Base-by-base conservation (phyloP, 2,329 filamentous ascomycete genomes). In the Mycocentrospora acerina region DNA sequence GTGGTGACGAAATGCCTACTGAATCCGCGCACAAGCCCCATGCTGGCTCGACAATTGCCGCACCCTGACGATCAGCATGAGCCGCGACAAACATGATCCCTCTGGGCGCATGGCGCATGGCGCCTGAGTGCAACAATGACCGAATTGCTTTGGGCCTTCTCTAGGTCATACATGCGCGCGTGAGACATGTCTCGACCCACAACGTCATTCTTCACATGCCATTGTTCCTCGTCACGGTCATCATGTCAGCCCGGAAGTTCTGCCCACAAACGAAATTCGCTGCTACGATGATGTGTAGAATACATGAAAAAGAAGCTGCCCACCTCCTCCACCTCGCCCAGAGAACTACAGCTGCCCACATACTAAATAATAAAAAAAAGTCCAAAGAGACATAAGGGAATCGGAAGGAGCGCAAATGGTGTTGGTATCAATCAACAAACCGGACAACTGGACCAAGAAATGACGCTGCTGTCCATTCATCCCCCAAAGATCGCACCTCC, bases 351-450 rank as follows among this genome's bases (percentile, higher is more conserved):
- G 53, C 62, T 64, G 55, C 55, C 51, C 55, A 42, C 55, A 49
- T 59, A 63, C 60, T 64, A 66, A 63, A 64, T 54, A 65, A 60
- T 61, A 60, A 59, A 56, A 56, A 60, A 48, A n/a, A n/a, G n/a
- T n/a, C 53, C 43, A 48, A 62, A 60, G 48, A 53, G 49, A 57
- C 49, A 47, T 49, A 60, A 58, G 55, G 51, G 52, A 59, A 61
- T 39, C 48, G 41, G 52, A 65, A 66, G 58, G 64, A 66, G 61
- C 56, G 66, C 66, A 67, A 22, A 66, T 66, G 63, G 64, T 66
- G 64, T 65, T 67, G 66, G 66, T 68, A 68, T 68, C 66, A 66
- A 67, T 66, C 65, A 67, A 64, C 64, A 60, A 62, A 59, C 62
- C 58, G 64, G 57, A 64, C 62, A 64, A 65, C 53, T 56, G 55